These are phyloP conservation scores for Pseudogymnoascus destructans DNA, from an alignment of 2,329 filamentous ascomycete species.

Conservation along the genomic window DNA sequence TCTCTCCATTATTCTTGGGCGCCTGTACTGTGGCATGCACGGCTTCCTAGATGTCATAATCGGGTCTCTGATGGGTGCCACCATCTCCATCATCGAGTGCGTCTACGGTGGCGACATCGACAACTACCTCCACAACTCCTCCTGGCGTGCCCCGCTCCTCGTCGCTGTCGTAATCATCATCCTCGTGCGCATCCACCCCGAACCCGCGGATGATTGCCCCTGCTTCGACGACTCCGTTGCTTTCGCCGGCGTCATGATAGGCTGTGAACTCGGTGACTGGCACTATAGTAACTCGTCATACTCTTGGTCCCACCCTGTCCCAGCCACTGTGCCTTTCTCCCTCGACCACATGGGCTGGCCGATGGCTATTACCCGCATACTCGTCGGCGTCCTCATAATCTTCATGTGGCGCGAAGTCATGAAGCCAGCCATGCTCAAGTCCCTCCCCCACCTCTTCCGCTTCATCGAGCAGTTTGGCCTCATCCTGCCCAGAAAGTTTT, in stretches of 20 bases:
- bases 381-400: slow-evolving; percentile 69
- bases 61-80: slow-evolving; percentile 63
- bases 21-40: slow-evolving; percentile 97
- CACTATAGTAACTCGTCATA: slow-evolving; percentile 42
- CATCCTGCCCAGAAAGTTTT: slow-evolving; percentile 77
- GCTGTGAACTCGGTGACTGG: slow-evolving; percentile 72
- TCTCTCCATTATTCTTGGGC: slow-evolving; percentile 75
- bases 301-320: slow-evolving; percentile 38
- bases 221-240: slow-evolving; percentile 95
- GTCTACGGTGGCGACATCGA: slow-evolving; percentile 52
- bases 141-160: slow-evolving; percentile 50
- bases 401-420: slow-evolving; percentile 83
- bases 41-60: slow-evolving; percentile 84
- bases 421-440: slow-evolving; percentile 68
- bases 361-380: slow-evolving; percentile 51
- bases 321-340: slow-evolving; percentile 48
- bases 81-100: slow-evolving; percentile 46
- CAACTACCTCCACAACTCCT: slow-evolving; percentile 52
- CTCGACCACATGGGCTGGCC: slow-evolving; percentile 53
- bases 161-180: slow-evolving; percentile 55
- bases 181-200: slow-evolving; percentile 79
- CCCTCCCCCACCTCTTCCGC: slow-evolving; percentile 77
- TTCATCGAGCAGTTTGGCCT: slow-evolving; percentile 68
- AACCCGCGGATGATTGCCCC: slow-evolving; percentile 91
- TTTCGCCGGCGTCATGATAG: slow-evolving; percentile 82